Conservation (phyloP, 2,329 filamentous ascomycete genomes). For the Fusarium pseudonygamai region DNA sequence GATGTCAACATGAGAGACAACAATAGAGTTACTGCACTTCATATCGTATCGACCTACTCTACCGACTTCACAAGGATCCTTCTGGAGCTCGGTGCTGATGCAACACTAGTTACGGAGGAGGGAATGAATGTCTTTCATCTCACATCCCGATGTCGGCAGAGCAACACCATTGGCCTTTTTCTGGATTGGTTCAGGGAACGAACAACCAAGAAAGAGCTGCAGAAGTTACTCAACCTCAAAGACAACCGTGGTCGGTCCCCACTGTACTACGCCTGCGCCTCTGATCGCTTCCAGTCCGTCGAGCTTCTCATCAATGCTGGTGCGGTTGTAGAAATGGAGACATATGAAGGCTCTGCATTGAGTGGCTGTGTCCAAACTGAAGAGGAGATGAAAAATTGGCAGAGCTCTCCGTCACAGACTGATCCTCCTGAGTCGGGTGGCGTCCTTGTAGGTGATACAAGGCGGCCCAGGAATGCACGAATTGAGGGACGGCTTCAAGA, state of each 20-base stretch:
- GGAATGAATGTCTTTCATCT: slow-evolving; percentile 53
- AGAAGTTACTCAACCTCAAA: background rate
- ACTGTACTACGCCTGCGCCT: slow-evolving; percentile 41
- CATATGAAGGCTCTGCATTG: slow-evolving; percentile 1
- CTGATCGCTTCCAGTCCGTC: slow-evolving; percentile 42
- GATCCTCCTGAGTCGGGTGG: background rate
- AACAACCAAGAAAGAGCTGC: accelerated
- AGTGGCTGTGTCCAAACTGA: background rate
- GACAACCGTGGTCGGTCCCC: slow-evolving; percentile 21
- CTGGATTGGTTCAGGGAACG: slow-evolving; percentile 15
- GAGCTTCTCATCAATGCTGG: slow-evolving; percentile 41
- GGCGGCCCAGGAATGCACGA: background rate
- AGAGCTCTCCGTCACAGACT: background rate
- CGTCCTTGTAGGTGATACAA: background rate
- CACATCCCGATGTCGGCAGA: slow-evolving; percentile 46
- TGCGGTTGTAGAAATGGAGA: slow-evolving; percentile 31
- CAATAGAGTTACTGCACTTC: slow-evolving; percentile 36
- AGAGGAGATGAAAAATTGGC: background rate
- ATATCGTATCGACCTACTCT: slow-evolving; percentile 35
- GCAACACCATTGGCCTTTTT: slow-evolving; percentile 48
- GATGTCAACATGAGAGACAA: background rate
- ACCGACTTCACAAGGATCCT: slow-evolving; percentile 40
- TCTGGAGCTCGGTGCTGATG: slow-evolving; percentile 51
- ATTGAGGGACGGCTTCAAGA: background rate
- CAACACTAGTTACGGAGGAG: slow-evolving; percentile 42